Percentiles rank a stretch among this genome's conserved stretches.
phyloP scores from a whole-genome alignment of 306 rosid species.

The Prunus padus region DNA sequence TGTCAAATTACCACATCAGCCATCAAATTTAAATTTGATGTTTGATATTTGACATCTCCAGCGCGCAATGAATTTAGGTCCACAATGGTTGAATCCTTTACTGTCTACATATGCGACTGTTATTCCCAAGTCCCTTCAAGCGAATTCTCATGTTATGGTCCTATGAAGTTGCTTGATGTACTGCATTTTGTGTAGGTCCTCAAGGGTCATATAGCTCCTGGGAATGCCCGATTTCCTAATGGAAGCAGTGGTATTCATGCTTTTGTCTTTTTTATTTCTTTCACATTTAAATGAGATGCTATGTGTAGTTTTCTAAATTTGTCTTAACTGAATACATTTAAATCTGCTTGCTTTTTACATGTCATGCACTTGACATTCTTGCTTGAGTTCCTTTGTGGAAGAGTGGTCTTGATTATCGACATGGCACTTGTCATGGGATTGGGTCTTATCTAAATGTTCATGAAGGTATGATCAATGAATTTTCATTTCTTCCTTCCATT shows the following conservation, averaged over 20 bases:
- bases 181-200: slow-evolving; percentile 64
- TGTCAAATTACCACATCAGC: no score
- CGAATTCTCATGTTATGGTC: neutral
- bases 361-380: slow-evolving; percentile 83
- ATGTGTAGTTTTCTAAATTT: neutral
- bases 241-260: slow-evolving; percentile 87
- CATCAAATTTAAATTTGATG: no score
- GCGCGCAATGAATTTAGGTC: neutral
- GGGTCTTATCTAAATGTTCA: slow-evolving; percentile 97
- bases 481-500: slow-evolving; percentile 1
- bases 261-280: slow-evolving; percentile 4
- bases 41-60: no score
- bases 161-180: slow-evolving; percentile 26
- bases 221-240: slow-evolving; percentile 90
- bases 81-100: neutral
- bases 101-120: neutral
- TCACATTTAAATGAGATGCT: slow-evolving; percentile 7
- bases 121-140: neutral
- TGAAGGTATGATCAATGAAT: slow-evolving; percentile 56
- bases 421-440: slow-evolving; percentile 97
- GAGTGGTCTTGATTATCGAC: slow-evolving; percentile 93
- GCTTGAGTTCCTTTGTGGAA: slow-evolving; percentile 95
- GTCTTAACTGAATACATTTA: neutral
- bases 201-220: slow-evolving; percentile 89
- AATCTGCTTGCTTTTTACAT: slow-evolving; percentile 34